Conservation (phyloP, 371 early-diverging fungal genomes). For the Gilbertella persicaria region DNA sequence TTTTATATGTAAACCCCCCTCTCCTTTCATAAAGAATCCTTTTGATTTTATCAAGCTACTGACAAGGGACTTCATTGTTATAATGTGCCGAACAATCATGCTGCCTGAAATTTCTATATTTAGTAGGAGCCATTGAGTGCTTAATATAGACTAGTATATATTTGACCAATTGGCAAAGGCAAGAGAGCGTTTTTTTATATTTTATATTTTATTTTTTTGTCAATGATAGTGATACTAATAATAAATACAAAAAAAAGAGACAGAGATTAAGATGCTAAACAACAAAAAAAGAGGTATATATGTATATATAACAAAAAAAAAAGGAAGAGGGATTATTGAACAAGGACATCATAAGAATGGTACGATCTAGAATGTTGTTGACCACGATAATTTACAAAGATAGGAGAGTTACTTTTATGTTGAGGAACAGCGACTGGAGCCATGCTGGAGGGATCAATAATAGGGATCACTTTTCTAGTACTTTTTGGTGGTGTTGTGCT, state of each 20-base stretch:
- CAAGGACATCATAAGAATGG: neutral
- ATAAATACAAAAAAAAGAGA: neutral
- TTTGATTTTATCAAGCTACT: no score
- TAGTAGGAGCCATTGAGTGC: no score
- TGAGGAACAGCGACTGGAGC: slow-evolving; percentile 38
- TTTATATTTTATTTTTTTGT: neutral
- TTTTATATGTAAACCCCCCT: no score
- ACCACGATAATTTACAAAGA: neutral
- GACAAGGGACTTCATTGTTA: no score
- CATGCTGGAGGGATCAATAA: slow-evolving; percentile 46
- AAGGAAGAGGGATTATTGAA: neutral
- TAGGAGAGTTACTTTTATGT: neutral
- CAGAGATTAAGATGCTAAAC: neutral
- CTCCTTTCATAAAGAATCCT: no score
- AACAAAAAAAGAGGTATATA: neutral
- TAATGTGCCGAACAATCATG: no score
- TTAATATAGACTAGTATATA: no score
- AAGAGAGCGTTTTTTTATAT: no score
- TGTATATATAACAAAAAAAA: neutral
- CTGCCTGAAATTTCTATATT: no score
- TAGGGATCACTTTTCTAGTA: slow-evolving; percentile 41
- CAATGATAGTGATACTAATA: neutral
- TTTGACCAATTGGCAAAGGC: no score
- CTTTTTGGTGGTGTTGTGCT: slow-evolving; percentile 19
- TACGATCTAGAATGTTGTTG: neutral